phyloP scores from a whole-genome alignment of 805 yeast genomes.

The Pichia thaimueangensis region DNA sequence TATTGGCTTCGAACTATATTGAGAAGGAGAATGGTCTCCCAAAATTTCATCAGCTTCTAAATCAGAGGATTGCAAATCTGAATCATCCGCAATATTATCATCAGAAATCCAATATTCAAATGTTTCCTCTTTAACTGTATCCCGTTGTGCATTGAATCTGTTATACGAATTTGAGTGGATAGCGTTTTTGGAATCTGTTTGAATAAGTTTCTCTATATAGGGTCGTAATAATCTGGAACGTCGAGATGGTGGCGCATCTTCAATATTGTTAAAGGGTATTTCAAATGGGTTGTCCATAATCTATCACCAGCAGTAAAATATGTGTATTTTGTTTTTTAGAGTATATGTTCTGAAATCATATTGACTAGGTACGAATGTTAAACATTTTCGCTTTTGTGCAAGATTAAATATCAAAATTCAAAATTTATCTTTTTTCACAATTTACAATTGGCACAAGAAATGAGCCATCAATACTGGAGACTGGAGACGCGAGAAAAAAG shows the following conservation, averaged over 20 bases:
- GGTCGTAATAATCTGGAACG: conserved; percentile 7
- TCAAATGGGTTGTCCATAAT: conserved; percentile 9
- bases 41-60: background rate
- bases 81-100: no score
- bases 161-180: conserved; percentile 11
- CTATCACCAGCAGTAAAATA: no score
- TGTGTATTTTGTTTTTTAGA: no score
- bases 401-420: no score
- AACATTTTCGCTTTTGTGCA: no score
- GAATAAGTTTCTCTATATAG: conserved; percentile 4
- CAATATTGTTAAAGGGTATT: background rate
- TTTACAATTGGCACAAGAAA: no score
- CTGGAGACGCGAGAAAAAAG: no score
- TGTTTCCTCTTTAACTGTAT: conserved; percentile 17
- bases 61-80: no score
- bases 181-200: conserved; percentile 6
- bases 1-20: background rate
- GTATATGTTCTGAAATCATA: no score
- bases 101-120: conserved; percentile 21
- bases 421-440: no score
- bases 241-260: background rate
- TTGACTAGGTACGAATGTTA: no score
- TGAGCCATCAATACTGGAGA: no score
- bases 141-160: conserved; percentile 9
- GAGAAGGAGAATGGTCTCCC: background rate